A percentile compares a stretch with the other conserved stretches of the same genome.
phyloP scores from a whole-genome alignment of 495 filamentous ascomycete genomes.

The Aspergillus coremiiformis region DNA sequence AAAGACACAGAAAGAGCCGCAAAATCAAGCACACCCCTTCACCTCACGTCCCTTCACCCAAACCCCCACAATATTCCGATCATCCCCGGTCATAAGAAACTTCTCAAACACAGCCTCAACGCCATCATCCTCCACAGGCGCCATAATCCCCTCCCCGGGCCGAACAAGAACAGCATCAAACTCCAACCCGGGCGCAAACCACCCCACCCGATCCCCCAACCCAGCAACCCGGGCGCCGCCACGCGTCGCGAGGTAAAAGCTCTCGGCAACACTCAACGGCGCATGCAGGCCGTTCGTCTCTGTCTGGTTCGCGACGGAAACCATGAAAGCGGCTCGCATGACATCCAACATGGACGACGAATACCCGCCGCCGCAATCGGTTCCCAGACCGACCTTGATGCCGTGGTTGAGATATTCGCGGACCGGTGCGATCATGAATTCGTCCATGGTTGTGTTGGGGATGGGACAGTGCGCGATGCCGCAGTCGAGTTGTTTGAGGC shows the following conservation, averaged over 20 bases:
- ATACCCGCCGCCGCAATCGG: slow-evolving; percentile 61
- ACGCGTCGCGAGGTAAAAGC: slow-evolving; percentile 55
- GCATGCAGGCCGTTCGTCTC: slow-evolving; percentile 40
- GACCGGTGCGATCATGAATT: slow-evolving; percentile 53
- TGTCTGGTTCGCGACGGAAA: slow-evolving; percentile 47
- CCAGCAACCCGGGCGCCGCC: slow-evolving; percentile 56
- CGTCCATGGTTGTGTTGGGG: slow-evolving; percentile 55
- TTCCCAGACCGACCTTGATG: slow-evolving; percentile 60
- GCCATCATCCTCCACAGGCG: slow-evolving; percentile 44
- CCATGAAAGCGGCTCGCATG: slow-evolving; percentile 55
- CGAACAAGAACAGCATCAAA: slow-evolving; percentile 58
- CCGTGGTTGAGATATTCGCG: slow-evolving; percentile 48
- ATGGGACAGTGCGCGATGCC: slow-evolving; percentile 59
- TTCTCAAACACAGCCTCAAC: slow-evolving; percentile 49
- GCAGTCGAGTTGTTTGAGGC: slow-evolving; percentile 40
- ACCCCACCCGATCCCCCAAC: slow-evolving; percentile 48
- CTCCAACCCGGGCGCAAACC: slow-evolving; percentile 53
- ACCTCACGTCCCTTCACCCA: slow-evolving; percentile 50
- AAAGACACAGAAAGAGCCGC: no score
- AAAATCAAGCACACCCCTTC: slow-evolving; percentile 36
- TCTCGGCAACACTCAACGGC: slow-evolving; percentile 43
- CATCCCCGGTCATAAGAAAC: slow-evolving; percentile 60
- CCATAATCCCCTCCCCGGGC: slow-evolving; percentile 40
- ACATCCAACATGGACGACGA: slow-evolving; percentile 52
- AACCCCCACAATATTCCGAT: slow-evolving; percentile 52